Evolutionary conservation across 1,284 basidiomycete species (phyloP).

Genomic region (Melanopsichium pennsylvanicum): DNA sequence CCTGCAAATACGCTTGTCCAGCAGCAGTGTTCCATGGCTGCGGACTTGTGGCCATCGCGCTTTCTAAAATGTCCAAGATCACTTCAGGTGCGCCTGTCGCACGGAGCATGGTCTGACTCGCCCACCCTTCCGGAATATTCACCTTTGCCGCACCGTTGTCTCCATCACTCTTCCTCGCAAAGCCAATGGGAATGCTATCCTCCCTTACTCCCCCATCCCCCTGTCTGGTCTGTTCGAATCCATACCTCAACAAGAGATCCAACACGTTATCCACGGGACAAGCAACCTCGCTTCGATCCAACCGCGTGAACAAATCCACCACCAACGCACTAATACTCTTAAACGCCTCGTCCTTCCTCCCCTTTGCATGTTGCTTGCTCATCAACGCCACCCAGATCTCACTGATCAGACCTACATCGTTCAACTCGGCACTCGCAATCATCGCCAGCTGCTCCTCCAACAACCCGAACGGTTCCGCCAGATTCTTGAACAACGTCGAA

Average conservation of each 20-base stretch:
- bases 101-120: slow-evolving; percentile 76
- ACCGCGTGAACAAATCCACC: slow-evolving; percentile 42
- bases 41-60: slow-evolving; percentile 75
- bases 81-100: slow-evolving; percentile 79
- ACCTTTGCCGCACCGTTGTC: slow-evolving; percentile 2
- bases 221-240: slow-evolving; percentile 50
- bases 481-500: slow-evolving; percentile 79
- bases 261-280: slow-evolving; percentile 60
- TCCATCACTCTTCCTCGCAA: slow-evolving; percentile 4
- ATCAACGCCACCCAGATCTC: slow-evolving; percentile 90
- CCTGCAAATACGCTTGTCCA: slow-evolving; percentile 53
- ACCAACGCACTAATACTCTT: slow-evolving; percentile 41
- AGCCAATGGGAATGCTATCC: slow-evolving; percentile 34
- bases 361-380: slow-evolving; percentile 73
- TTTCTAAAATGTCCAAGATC: slow-evolving; percentile 83
- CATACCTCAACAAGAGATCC: slow-evolving; percentile 55
- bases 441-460: slow-evolving; percentile 87
- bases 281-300: slow-evolving; percentile 52
- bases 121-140: slow-evolving; percentile 74
- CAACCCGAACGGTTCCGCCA: slow-evolving; percentile 86
- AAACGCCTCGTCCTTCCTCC: slow-evolving; percentile 34
- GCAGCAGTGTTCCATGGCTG: slow-evolving; percentile 57
- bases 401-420: slow-evolving; percentile 80
- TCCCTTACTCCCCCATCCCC: too few relatives aligned
- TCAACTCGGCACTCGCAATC: slow-evolving; percentile 90